phyloP scores from a whole-genome alignment of 2,329 filamentous ascomycete species.

The Dactylonectria estremocensis region DNA sequence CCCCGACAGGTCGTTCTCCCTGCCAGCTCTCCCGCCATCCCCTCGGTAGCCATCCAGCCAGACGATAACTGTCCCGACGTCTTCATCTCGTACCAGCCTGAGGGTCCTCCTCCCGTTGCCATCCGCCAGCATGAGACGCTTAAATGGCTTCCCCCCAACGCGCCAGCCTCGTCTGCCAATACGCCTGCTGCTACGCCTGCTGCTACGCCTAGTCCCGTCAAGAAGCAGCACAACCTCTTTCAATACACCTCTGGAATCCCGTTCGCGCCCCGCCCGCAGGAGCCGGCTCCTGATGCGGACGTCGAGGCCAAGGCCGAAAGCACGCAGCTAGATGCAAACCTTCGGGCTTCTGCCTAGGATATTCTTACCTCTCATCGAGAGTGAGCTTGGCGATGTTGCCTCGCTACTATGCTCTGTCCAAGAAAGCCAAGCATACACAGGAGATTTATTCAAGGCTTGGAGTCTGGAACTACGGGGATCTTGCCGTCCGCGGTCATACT shows the following conservation, averaged over 20 bases:
- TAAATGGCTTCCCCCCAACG: slow-evolving; percentile 68
- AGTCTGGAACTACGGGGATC: slow-evolving; percentile 15
- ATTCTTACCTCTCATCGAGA: background rate
- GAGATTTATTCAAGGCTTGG: slow-evolving; percentile 25
- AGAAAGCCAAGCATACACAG: slow-evolving; percentile 23
- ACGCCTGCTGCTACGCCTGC: slow-evolving; percentile 52
- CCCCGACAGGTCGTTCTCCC: slow-evolving; percentile 42
- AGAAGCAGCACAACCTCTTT: slow-evolving; percentile 54
- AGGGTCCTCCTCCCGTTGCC: slow-evolving; percentile 62
- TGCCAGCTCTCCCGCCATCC: slow-evolving; percentile 51
- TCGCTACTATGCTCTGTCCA: background rate
- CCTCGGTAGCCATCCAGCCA: slow-evolving; percentile 47
- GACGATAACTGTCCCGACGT: slow-evolving; percentile 52
- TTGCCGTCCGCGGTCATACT: slow-evolving; percentile 22
- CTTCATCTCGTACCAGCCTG: slow-evolving; percentile 70
- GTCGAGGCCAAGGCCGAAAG: slow-evolving; percentile 8
- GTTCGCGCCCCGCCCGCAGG: slow-evolving; percentile 57
- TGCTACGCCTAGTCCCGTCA: slow-evolving; percentile 54
- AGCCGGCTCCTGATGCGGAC: slow-evolving; percentile 18
- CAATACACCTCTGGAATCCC: slow-evolving; percentile 63
- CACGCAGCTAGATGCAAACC: slow-evolving; percentile 17
- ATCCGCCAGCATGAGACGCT: slow-evolving; percentile 58
- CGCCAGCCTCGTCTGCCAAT: slow-evolving; percentile 53
- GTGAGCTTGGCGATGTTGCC: background rate
- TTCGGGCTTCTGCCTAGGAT: background rate